Percentiles rank a stretch among this genome's conserved stretches.
Conservation (phyloP, 164 flowering plant genomes). For the Tinospora cordifolia region DNA sequence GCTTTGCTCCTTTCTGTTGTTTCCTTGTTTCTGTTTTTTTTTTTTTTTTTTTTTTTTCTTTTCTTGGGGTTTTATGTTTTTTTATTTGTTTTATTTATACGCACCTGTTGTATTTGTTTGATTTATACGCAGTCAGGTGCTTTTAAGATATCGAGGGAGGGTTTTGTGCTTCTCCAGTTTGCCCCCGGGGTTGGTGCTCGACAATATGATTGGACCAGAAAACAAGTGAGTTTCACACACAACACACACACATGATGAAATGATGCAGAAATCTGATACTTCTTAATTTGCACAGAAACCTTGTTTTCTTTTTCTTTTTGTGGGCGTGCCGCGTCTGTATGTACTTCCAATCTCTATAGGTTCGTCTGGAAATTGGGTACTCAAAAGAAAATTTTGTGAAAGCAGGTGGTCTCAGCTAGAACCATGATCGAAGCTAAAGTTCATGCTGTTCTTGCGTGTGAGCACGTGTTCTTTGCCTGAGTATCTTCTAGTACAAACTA, state of each 20-base stretch:
- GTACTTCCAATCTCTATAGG: no score
- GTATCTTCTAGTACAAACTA: no score
- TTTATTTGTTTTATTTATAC: constrained; percentile 5
- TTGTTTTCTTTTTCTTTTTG: background rate
- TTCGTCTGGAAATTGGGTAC: no score
- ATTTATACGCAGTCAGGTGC: constrained; percentile 66
- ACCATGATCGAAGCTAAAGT: background rate
- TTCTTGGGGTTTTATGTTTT: background rate
- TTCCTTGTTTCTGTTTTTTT: background rate
- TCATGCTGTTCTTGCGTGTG: background rate
- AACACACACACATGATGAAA: background rate
- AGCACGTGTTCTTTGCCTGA: background rate
- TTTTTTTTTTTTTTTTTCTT: constrained; percentile 3
- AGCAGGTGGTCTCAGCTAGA: no score
- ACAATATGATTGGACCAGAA: constrained; percentile 84
- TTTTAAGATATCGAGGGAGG: constrained; percentile 65
- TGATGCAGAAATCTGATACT: background rate
- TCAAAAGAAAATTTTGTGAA: no score
- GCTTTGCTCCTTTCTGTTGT: background rate
- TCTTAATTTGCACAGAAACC: background rate
- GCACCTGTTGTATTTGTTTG: no score
- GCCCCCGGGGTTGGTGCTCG: constrained; percentile 76
- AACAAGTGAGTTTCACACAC: constrained; percentile 49
- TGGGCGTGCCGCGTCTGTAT: no score
- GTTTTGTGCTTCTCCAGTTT: constrained; percentile 73